These are phyloP conservation scores for Malus sylvestris DNA, from an alignment of 306 rosid species.

Conservation along the genomic window DNA sequence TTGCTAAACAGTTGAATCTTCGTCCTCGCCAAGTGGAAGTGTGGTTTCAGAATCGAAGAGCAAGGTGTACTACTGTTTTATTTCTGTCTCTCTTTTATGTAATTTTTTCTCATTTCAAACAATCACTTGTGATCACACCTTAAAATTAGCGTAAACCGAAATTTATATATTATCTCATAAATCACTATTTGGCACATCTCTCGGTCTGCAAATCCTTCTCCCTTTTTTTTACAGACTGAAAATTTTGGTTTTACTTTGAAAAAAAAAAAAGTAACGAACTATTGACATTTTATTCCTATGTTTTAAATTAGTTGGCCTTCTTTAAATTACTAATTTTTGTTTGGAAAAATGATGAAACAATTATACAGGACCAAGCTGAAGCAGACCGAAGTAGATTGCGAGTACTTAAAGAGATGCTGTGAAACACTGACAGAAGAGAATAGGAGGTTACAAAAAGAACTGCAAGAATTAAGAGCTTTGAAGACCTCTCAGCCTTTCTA, in stretches of 20 bases:
- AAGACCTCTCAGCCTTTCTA: slow-evolving; percentile 74
- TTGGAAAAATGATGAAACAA: not conserved
- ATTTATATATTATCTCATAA: not conserved
- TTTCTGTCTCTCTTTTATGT: not conserved
- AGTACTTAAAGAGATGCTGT: slow-evolving; percentile 84
- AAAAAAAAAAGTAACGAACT: no score
- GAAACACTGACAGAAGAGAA: slow-evolving; percentile 91
- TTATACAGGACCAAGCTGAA: slow-evolving; percentile 81
- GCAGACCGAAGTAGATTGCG: slow-evolving; percentile 97
- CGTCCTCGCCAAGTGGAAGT: slow-evolving; percentile 99
- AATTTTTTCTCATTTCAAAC: not conserved
- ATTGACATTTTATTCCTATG: not conserved
- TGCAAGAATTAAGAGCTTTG: slow-evolving; percentile 85
- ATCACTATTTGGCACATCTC: not conserved
- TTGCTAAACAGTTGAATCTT: slow-evolving; percentile 79
- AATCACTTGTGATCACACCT: not conserved
- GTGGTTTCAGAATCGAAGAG: slow-evolving; percentile 98
- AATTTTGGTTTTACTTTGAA: not conserved
- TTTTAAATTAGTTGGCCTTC: not conserved
- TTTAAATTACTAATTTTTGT: not conserved
- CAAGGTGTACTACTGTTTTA: slow-evolving; percentile 41
- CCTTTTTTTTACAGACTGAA: no score
- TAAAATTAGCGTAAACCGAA: not conserved
- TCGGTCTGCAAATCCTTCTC: no score
- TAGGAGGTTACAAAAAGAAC: slow-evolving; percentile 80